Evolutionary conservation across 805 yeast species (phyloP), one percentile per base, ranked within the genome.

Genomic region (Cyberlindnera meyerae): DNA sequence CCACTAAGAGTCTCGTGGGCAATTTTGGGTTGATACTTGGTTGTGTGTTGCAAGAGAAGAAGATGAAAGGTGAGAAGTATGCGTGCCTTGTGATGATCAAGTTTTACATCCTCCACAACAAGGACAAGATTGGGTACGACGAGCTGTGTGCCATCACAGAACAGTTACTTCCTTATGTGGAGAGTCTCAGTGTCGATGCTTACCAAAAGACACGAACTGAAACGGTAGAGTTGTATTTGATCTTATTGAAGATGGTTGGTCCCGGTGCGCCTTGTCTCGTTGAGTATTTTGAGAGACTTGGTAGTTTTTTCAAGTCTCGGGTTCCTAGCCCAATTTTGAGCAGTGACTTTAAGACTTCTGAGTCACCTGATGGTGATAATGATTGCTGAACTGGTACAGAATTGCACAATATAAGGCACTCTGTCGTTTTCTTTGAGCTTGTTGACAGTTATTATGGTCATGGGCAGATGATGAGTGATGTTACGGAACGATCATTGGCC

Each of bases 11-110:
- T 27, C 49, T 54, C 22, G 33, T 45, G 3, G 14, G 18, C 7
- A 37, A 39, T 16, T 53, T 54, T 40, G 51, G 44, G 5, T 16
- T 17, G 6, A 38, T 48, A 8, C 52, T 53, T 24, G n/a, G 18
- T 1, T 21, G 24, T 11, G 39, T 43, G 6, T 41, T 54, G 13
- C 16, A 12, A 5, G 36, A 47, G 14, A 47, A 43, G 33, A 42
- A 38, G 29, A 32, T 42, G 22, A 43, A 40, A 26, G 51, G 50
- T 6, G 59, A 54, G 31, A 54, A 51, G 24, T 43, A 33, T 27
- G 37, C 55, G 1, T 50, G 51, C 12, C 45, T 54, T 8, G 25
- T 46, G 18, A 48, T 52, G 51, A 29, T 54, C 14, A 52, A 49
- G 30, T 50, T 47, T 32, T 45, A 44, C 27, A 22, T 54, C 4